Evolutionary conservation across 495 filamentous ascomycete species (phyloP).

Genomic region (Talaromyces nanjingensis): DNA sequence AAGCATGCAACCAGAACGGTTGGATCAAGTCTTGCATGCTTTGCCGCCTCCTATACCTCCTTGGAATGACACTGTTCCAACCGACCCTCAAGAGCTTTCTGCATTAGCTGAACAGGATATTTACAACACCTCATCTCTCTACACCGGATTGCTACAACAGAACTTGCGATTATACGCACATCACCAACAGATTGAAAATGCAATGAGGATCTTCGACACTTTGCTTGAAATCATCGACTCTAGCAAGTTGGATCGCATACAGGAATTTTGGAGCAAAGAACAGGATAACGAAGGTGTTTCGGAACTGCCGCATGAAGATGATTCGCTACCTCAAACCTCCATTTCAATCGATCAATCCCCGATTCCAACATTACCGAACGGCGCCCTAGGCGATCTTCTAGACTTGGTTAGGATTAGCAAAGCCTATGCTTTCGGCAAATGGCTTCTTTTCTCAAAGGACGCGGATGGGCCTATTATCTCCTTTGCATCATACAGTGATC

Average conservation of each 20-base stretch:
- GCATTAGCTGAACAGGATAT: conserved; percentile 22
- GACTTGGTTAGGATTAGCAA: conserved; percentile 43
- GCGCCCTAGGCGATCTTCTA: conserved; percentile 43
- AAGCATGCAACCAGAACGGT: conserved; percentile 29
- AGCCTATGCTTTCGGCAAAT: conserved; percentile 43
- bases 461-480: conserved; percentile 52
- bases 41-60: conserved; percentile 29
- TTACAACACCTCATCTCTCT: conserved; percentile 31
- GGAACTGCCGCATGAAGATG: background rate
- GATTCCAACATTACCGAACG: conserved; percentile 38
- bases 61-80: conserved; percentile 21
- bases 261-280: conserved; percentile 25
- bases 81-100: conserved; percentile 17
- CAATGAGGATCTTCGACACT: conserved; percentile 25
- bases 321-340: conserved; percentile 16
- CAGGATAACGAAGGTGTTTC: conserved; percentile 12
- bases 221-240: conserved; percentile 32
- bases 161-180: conserved; percentile 23
- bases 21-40: conserved; percentile 30
- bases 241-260: conserved; percentile 32
- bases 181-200: conserved; percentile 20
- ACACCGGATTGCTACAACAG: conserved; percentile 31
- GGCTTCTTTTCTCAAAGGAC: conserved; percentile 48
- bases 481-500: conserved; percentile 35
- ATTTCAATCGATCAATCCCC: conserved; percentile 23